Conservation (phyloP, 345 rosid species). For the Acer campestre region DNA sequence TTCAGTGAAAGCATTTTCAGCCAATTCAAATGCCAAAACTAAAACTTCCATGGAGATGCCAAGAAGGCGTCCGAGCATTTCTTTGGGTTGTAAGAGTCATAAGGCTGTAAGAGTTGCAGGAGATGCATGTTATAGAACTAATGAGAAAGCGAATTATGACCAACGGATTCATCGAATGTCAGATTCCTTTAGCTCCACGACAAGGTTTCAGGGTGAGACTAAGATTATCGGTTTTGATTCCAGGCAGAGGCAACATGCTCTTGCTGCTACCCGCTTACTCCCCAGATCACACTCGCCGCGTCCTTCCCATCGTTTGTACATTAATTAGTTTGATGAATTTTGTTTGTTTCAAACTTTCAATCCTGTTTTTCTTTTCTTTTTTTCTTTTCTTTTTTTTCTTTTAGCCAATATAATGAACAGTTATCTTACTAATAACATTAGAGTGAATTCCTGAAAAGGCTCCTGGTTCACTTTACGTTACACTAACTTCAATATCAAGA, state of each 20-base stretch:
- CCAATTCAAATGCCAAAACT: conserved; percentile 27
- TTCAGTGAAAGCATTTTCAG: conserved; percentile 31
- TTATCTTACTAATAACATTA: not conserved
- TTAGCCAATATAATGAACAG: not conserved
- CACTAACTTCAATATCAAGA: not conserved
- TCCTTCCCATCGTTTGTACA: conserved; percentile 40
- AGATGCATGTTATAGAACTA: conserved; percentile 43
- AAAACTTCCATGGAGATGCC: conserved; percentile 29
- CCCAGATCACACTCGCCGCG: conserved; percentile 37
- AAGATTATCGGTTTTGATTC: conserved; percentile 40
- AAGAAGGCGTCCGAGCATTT: conserved; percentile 38
- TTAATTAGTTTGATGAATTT: not conserved
- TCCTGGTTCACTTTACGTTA: not conserved
- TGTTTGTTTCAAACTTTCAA: not conserved
- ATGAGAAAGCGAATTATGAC: conserved; percentile 35
- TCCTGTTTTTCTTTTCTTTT: not conserved
- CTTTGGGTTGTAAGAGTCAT: conserved; percentile 73
- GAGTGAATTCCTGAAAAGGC: conserved; percentile 3
- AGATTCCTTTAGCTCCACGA: conserved; percentile 28
- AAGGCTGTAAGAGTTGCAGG: conserved; percentile 65
- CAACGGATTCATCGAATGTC: conserved; percentile 23
- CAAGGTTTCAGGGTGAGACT: conserved; percentile 48
- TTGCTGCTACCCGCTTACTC: conserved; percentile 34
- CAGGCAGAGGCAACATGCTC: conserved; percentile 26
- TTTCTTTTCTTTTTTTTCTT: too few species aligned